Percentiles rank a stretch among this genome's conserved stretches.
phyloP scores from a whole-genome alignment of 345 rosid species.

The Salix koriyanagi region DNA sequence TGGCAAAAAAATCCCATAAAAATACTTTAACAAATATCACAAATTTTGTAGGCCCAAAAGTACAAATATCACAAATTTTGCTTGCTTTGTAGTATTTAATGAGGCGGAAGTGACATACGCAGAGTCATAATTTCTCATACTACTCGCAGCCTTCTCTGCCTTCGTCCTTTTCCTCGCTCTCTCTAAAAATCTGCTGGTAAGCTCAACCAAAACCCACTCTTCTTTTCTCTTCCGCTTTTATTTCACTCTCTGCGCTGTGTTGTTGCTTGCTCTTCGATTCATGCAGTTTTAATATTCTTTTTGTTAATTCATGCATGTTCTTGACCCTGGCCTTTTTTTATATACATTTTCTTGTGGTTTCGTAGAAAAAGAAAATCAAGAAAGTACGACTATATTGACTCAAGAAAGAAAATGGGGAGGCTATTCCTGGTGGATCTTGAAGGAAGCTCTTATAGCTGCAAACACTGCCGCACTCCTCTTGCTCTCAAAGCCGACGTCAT shows the following conservation, averaged over 20 bases:
- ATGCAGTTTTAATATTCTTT: not conserved
- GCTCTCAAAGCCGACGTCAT: slow-evolving; percentile 47
- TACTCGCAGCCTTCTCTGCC: not conserved
- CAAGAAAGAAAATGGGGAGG: slow-evolving; percentile 53
- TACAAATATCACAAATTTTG: too few species aligned
- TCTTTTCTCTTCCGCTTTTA: not conserved
- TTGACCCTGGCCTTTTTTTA: not conserved
- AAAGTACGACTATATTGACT: not conserved
- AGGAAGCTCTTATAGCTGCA: slow-evolving; percentile 62
- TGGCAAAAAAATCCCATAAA: too few species aligned
- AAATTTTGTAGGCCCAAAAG: too few species aligned
- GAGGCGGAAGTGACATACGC: too few species aligned
- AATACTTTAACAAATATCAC: too few species aligned
- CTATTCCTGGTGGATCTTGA: slow-evolving; percentile 52
- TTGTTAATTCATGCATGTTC: not conserved
- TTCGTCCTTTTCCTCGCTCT: not conserved
- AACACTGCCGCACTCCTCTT: slow-evolving; percentile 66
- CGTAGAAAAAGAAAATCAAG: not conserved
- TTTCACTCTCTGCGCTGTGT: not conserved
- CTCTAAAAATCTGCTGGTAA: slow-evolving; percentile 6
- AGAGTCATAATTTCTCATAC: not conserved
- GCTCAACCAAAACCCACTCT: not conserved
- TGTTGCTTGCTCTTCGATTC: not conserved
- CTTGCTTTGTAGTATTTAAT: too few species aligned
- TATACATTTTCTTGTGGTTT: not conserved